A percentile compares a stretch with the other conserved stretches of the same genome.
phyloP scores from a whole-genome alignment of 208 protist species.

The Leishmania mexicana region DNA sequence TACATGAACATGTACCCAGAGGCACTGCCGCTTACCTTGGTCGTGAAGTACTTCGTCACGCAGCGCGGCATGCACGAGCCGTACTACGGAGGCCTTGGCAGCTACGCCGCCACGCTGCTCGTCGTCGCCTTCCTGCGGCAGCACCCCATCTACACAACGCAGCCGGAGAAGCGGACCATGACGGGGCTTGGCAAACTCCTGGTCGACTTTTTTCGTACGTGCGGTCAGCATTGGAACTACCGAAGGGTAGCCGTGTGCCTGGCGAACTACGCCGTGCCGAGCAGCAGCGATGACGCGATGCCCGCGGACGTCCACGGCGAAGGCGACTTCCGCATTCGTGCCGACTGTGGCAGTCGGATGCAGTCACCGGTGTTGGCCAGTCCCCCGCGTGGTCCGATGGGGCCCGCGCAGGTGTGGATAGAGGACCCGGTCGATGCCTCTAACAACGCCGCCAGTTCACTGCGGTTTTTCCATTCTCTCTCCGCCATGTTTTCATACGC shows the following conservation, averaged over 20 bases:
- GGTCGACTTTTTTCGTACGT: slow-evolving; percentile 94
- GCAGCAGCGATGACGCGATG: neutral
- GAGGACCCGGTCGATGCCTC: slow-evolving; percentile 69
- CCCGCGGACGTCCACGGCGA: neutral
- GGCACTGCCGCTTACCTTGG: slow-evolving; percentile 74
- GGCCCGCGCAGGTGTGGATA: slow-evolving; percentile 57
- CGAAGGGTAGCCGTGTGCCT: slow-evolving; percentile 78
- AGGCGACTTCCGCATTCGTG: slow-evolving; percentile 19
- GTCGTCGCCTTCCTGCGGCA: slow-evolving; percentile 93
- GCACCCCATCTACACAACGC: slow-evolving; percentile 77
- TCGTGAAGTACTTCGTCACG: slow-evolving; percentile 93
- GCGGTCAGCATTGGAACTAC: slow-evolving; percentile 89
- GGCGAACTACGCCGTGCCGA: slow-evolving; percentile 8
- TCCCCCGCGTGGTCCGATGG: slow-evolving; percentile 21
- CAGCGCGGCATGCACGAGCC: slow-evolving; percentile 93
- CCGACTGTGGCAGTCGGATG: slow-evolving; percentile 10
- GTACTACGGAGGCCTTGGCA: slow-evolving; percentile 93
- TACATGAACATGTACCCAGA: slow-evolving; percentile 74
- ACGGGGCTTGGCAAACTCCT: slow-evolving; percentile 91
- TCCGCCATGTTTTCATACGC: slow-evolving; percentile 71
- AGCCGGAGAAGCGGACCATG: slow-evolving; percentile 47
- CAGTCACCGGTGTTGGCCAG: slow-evolving; percentile 29
- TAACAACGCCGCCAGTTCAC: slow-evolving; percentile 87
- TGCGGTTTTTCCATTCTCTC: slow-evolving; percentile 74
- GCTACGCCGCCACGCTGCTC: slow-evolving; percentile 88